phyloP scores from a whole-genome alignment of 2,329 filamentous ascomycete genomes.

The Tolypocladium sp. region DNA sequence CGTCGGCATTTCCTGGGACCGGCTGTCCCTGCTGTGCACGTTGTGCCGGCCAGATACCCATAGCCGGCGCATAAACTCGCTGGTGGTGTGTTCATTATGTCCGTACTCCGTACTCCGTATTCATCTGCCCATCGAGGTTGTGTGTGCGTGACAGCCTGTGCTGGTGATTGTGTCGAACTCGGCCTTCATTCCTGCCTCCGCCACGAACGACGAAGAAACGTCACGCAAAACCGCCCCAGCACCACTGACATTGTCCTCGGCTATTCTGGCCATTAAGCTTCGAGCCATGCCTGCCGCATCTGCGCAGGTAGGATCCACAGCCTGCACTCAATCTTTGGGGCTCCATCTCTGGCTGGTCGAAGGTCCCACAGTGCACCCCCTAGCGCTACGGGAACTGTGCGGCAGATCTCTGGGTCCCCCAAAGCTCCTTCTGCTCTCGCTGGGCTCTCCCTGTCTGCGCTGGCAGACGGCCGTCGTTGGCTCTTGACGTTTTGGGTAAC shows the following conservation, averaged over 20 bases:
- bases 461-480: background rate
- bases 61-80: no score
- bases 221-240: background rate
- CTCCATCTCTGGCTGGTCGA: background rate
- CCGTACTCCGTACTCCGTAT: no score
- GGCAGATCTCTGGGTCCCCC: conserved; percentile 1
- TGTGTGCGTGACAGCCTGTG: background rate
- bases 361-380: background rate
- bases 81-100: no score
- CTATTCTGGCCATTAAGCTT: background rate
- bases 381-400: conserved; percentile 4
- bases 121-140: background rate
- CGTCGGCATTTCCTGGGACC: background rate
- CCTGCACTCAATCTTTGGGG: background rate
- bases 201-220: background rate
- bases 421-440: background rate
- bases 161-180: background rate
- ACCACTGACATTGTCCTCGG: background rate
- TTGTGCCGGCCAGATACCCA: background rate
- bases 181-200: background rate
- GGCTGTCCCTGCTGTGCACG: background rate
- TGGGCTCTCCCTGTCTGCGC: background rate
- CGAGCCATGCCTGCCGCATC: background rate
- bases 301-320: background rate
- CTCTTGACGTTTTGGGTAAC: background rate